These are phyloP conservation scores for Dioscorea dumetorum DNA, from an alignment of 106 monocot genomes.

Conservation along the genomic window DNA sequence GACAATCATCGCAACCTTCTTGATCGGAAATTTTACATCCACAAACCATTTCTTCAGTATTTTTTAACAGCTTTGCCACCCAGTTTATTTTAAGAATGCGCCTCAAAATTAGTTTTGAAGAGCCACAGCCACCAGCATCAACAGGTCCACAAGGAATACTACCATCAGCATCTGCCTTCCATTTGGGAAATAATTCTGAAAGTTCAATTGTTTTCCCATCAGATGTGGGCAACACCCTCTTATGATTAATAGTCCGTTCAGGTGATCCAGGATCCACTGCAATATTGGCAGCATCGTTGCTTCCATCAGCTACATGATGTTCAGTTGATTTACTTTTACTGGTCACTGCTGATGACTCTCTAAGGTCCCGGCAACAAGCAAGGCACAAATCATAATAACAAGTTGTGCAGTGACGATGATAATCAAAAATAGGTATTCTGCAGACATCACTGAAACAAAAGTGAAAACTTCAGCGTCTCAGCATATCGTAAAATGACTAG, in stretches of 20 bases:
- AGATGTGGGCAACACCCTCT: neutral
- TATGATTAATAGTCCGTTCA: slow-evolving; percentile 10
- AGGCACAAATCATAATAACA: slow-evolving; percentile 86
- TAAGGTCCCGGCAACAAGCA: slow-evolving; percentile 72
- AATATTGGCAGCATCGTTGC: slow-evolving; percentile 3
- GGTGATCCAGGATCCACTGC: slow-evolving; percentile 4
- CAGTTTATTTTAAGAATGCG: slow-evolving; percentile 95
- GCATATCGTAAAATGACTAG: too few species aligned
- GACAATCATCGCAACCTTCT: slow-evolving; percentile 17
- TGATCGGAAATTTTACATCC: slow-evolving; percentile 62
- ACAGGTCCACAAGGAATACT: slow-evolving; percentile 65
- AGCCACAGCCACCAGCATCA: slow-evolving; percentile 51
- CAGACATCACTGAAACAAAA: slow-evolving; percentile 71
- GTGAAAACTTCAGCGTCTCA: too few species aligned
- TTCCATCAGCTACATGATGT: slow-evolving; percentile 3
- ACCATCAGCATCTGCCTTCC: slow-evolving; percentile 76
- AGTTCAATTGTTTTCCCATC: slow-evolving; percentile 35
- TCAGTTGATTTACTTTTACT: slow-evolving; percentile 23
- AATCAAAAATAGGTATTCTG: slow-evolving; percentile 83
- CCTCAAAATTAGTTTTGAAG: slow-evolving; percentile 53
- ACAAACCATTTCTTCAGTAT: slow-evolving; percentile 91
- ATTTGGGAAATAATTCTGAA: slow-evolving; percentile 53
- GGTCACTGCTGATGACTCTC: slow-evolving; percentile 22
- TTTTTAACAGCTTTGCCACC: slow-evolving; percentile 79
- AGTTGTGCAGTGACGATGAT: slow-evolving; percentile 82